Evolutionary conservation across 768 basidiomycete species (phyloP).

Genomic region (Amanita muscaria): DNA sequence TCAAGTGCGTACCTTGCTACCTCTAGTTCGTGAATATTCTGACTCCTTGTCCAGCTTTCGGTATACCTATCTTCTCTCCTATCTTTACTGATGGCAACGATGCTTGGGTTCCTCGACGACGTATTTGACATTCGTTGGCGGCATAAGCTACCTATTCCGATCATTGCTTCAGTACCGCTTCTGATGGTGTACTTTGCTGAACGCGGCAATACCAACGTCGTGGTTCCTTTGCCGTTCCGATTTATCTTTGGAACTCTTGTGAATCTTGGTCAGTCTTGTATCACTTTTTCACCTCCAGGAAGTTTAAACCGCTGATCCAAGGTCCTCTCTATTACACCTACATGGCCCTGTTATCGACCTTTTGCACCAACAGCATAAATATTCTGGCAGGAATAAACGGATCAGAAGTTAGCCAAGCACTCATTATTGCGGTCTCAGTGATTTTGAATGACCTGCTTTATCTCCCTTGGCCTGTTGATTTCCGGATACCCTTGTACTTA

Average conservation of each 20-base stretch:
- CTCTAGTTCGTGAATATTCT: neutral
- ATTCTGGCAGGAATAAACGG: slow-evolving; percentile 98
- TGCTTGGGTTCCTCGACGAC: slow-evolving; percentile 95
- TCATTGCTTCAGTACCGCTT: slow-evolving; percentile 91
- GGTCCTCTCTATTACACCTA: slow-evolving; percentile 95
- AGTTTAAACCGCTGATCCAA: slow-evolving; percentile 21
- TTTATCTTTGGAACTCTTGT: slow-evolving; percentile 66
- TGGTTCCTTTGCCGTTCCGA: slow-evolving; percentile 81
- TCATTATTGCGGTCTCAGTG: slow-evolving; percentile 87
- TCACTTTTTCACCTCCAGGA: neutral
- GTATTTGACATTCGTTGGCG: slow-evolving; percentile 98
- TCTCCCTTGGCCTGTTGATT: slow-evolving; percentile 79
- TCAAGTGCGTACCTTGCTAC: slow-evolving; percentile 41
- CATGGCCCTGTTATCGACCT: slow-evolving; percentile 93
- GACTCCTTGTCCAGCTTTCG: slow-evolving; percentile 47
- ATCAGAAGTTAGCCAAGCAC: slow-evolving; percentile 87
- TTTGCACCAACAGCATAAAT: slow-evolving; percentile 97
- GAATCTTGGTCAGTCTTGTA: slow-evolving; percentile 63
- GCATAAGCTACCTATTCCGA: slow-evolving; percentile 93
- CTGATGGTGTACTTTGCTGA: slow-evolving; percentile 97
- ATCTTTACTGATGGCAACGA: slow-evolving; percentile 85
- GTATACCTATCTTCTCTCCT: slow-evolving; percentile 90
- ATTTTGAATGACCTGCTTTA: slow-evolving; percentile 89
- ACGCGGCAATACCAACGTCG: slow-evolving; percentile 85
- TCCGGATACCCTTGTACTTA: slow-evolving; percentile 63